Evolutionary conservation across 2,329 filamentous ascomycete genomes (phyloP).

Genomic region (Aspergillus brasiliensis): DNA sequence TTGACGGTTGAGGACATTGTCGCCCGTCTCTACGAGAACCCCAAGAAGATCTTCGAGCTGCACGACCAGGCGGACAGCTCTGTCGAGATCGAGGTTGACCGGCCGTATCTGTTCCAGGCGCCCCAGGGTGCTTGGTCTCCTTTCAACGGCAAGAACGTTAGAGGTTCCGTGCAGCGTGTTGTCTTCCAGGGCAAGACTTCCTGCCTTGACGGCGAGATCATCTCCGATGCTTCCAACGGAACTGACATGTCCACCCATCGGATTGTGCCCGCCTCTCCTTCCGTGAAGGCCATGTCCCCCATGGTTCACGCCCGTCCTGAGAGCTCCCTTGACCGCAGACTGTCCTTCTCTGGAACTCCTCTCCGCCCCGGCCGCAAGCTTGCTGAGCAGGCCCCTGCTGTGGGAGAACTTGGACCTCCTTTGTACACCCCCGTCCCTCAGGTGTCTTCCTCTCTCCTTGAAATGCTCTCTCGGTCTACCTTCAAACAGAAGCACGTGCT

Average conservation of each 20-base stretch:
- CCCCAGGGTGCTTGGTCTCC: slow-evolving; percentile 64
- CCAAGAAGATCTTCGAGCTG: slow-evolving; percentile 78
- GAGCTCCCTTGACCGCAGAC: slow-evolving; percentile 39
- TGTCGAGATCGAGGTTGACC: slow-evolving; percentile 75
- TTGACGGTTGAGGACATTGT: slow-evolving; percentile 74
- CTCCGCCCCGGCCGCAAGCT: slow-evolving; percentile 31
- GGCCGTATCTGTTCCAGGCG: slow-evolving; percentile 63
- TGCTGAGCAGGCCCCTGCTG: slow-evolving; percentile 29
- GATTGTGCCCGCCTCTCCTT: slow-evolving; percentile 56
- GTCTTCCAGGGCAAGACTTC: slow-evolving; percentile 74
- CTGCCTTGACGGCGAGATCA: slow-evolving; percentile 70
- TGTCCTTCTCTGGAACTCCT: slow-evolving; percentile 42
- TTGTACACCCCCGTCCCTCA: slow-evolving; percentile 55
- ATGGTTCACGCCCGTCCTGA: slow-evolving; percentile 41
- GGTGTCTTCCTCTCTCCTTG: slow-evolving; percentile 60
- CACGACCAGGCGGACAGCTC: slow-evolving; percentile 75
- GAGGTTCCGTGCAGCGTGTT: slow-evolving; percentile 71
- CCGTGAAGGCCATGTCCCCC: slow-evolving; percentile 54
- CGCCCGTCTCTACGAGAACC: slow-evolving; percentile 72
- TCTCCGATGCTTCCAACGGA: slow-evolving; percentile 60
- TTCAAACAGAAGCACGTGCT: slow-evolving; percentile 91
- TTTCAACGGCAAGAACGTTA: slow-evolving; percentile 68
- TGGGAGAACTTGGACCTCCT: slow-evolving; percentile 42
- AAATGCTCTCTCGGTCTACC: slow-evolving; percentile 75
- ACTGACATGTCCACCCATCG: slow-evolving; percentile 75